Base-by-base conservation (phyloP, 495 filamentous ascomycete species). In the Halenospora varia region DNA sequence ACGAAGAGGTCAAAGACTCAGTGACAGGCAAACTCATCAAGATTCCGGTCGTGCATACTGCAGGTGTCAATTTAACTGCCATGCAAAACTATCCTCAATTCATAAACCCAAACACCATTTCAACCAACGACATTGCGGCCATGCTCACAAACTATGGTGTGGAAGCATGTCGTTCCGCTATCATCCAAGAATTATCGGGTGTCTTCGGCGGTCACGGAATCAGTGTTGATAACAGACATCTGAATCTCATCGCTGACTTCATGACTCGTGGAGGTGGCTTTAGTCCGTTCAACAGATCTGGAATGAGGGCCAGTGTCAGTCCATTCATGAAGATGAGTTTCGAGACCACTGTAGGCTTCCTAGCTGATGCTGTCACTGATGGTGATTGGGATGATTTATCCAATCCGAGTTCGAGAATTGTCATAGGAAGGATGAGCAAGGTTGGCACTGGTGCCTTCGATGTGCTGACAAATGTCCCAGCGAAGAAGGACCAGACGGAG, bases 251-350 rank as follows among this genome's bases (percentile, higher is more conserved):
- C 62, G 93, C 88, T 52, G 94, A 98, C 73, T 88, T 87, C 72
- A 98, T 98, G 94, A 97, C 95, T 17, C 75, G 91, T 23, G 85
- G 83, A 59, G 94, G 94, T 60, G 84, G 83, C 17, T 97, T 94
- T 73, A 85, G 81, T 17, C 85, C 93, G 2, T 99, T 97, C 75
- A 96, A 88, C 72, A 87, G 94, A 46, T 92, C 86, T 62, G 94
- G 92, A 17, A 69, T 97, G 52, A 88, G 85, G 68, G 82, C 87
- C 57, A 88, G 86, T 65, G 84, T 89, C 15, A 92, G 87, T 51
- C 92, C 94, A 0, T 91, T 97, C 60, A 87, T 92, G 72, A 96
- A 97, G 80, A 96, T 96, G 91, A 95, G 89, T 71, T 97, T 97
- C 76, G 92, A 99, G 79, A 97, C 94, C 4, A 97, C 94, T 19